These are phyloP conservation scores for Mycena venus DNA, from an alignment of 768 basidiomycete genomes.

Conservation along the genomic window DNA sequence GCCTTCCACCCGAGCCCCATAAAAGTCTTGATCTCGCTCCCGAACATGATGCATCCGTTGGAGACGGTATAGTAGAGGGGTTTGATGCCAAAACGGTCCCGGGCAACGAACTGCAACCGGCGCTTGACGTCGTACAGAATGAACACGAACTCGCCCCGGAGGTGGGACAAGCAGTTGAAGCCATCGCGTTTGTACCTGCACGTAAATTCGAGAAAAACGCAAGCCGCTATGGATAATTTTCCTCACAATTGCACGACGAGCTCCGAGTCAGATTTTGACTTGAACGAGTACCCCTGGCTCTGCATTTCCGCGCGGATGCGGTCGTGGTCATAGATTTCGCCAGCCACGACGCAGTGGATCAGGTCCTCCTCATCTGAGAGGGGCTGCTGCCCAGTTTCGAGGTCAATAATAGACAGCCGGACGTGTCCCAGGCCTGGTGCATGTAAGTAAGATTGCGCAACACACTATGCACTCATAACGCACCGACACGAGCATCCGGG, in stretches of 20 bases:
- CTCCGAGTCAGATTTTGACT: conserved; percentile 4
- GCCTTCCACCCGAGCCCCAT: not conserved
- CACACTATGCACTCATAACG: not conserved
- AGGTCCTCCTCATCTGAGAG: not conserved
- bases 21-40: conserved; percentile 3
- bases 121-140: not conserved
- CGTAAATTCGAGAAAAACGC: not conserved
- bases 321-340: too few relatives aligned
- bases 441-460: too few relatives aligned
- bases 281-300: not conserved
- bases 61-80: too few relatives aligned
- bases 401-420: conserved; percentile 9
- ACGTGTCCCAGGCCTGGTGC: not conserved
- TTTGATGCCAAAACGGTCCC: conserved; percentile 14
- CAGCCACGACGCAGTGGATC: conserved; percentile 2
- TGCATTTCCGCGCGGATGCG: too few relatives aligned
- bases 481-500: not conserved
- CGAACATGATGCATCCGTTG: too few relatives aligned
- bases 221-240: too few relatives aligned
- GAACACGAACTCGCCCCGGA: conserved; percentile 10
- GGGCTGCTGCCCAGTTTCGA: conserved; percentile 4
- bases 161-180: not conserved
- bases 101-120: not conserved
- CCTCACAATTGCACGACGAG: conserved; percentile 8
- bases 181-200: conserved; percentile 6